Evolutionary conservation across 345 rosid species (phyloP).

Genomic region (Aethionema arabicum): DNA sequence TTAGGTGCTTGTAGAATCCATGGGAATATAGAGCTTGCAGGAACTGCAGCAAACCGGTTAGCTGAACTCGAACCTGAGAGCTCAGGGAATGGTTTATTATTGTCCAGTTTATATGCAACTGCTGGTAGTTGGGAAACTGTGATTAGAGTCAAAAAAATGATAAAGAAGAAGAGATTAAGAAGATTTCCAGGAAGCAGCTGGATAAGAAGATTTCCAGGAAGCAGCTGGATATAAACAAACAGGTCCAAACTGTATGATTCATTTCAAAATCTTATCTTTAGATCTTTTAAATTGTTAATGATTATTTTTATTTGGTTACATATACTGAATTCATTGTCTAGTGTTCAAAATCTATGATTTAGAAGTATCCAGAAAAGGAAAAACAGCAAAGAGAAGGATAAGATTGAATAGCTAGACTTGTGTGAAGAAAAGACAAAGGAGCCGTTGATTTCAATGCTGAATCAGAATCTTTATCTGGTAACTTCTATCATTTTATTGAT

Average conservation of each 20-base stretch:
- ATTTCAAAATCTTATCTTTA: background rate
- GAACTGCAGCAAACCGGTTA: conserved; percentile 59
- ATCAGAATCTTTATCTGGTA: background rate
- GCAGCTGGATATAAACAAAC: conserved; percentile 57
- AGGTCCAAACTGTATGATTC: conserved; percentile 35
- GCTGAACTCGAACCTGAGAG: conserved; percentile 69
- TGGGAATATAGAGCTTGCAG: conserved; percentile 66
- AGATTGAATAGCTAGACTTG: background rate
- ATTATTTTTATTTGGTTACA: no score
- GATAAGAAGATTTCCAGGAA: no score
- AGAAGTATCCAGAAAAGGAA: background rate
- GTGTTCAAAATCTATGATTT: background rate
- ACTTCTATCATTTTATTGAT: background rate
- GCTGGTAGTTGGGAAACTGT: conserved; percentile 62
- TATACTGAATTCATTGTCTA: no score
- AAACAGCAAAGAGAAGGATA: background rate
- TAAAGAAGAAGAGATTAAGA: conserved; percentile 43
- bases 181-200: conserved; percentile 70
- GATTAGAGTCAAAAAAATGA: conserved; percentile 50
- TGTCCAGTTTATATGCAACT: conserved; percentile 61
- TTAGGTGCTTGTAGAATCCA: conserved; percentile 82
- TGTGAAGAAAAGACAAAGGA: conserved; percentile 2
- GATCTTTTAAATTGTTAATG: background rate
- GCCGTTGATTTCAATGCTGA: background rate
- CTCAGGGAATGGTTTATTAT: conserved; percentile 52